Evolutionary conservation across 2,329 filamentous ascomycete species (phyloP).

Genomic region (Colletotrichum plurivorum): DNA sequence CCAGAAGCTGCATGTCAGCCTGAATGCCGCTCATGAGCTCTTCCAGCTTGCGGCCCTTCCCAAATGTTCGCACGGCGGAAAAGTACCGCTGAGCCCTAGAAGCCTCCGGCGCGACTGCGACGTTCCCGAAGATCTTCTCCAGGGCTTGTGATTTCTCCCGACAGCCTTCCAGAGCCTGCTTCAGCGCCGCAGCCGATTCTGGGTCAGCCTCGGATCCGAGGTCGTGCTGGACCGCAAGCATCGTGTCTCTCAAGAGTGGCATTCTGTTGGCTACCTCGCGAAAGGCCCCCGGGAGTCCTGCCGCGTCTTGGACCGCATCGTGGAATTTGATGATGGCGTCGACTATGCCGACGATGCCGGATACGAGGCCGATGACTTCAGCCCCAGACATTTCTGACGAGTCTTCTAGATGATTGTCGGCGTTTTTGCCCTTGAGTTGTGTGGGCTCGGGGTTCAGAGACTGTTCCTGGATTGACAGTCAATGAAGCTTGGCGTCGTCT

Average conservation of each 20-base stretch:
- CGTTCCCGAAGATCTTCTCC: slow-evolving; percentile 39
- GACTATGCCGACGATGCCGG: slow-evolving; percentile 47
- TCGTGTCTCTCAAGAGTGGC: slow-evolving; percentile 44
- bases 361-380: slow-evolving; percentile 45
- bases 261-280: slow-evolving; percentile 44
- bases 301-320: slow-evolving; percentile 42
- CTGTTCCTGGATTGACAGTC: neutral
- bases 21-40: slow-evolving; percentile 47
- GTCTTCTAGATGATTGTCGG: too few species aligned
- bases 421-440: neutral
- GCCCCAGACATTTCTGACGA: slow-evolving; percentile 36
- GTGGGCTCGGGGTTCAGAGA: neutral
- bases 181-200: slow-evolving; percentile 11
- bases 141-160: slow-evolving; percentile 42
- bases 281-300: slow-evolving; percentile 46
- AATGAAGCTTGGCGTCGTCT: neutral
- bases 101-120: slow-evolving; percentile 40
- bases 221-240: slow-evolving; percentile 18
- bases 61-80: slow-evolving; percentile 41
- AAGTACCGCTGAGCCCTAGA: slow-evolving; percentile 41
- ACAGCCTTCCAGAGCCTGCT: slow-evolving; percentile 42
- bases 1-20: slow-evolving; percentile 45
- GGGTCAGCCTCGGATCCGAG: slow-evolving; percentile 10
- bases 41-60: slow-evolving; percentile 45
- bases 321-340: slow-evolving; percentile 45